Evolutionary conservation across 768 basidiomycete species (phyloP).

Genomic region (Lentinula detonsa): DNA sequence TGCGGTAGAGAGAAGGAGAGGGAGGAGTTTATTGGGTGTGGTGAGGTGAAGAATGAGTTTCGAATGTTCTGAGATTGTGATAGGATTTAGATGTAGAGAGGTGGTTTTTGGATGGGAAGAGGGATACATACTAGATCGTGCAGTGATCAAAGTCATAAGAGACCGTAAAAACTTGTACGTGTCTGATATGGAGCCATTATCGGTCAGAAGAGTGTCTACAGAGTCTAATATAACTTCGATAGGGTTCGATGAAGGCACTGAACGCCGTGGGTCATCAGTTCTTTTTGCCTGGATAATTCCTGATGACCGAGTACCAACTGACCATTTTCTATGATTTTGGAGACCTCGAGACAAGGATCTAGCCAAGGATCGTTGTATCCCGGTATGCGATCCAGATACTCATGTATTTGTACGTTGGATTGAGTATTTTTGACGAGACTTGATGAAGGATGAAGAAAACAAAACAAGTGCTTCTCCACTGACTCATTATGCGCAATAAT

Average conservation of each 20-base stretch:
- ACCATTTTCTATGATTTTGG: constrained; percentile 37
- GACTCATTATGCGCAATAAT: constrained; percentile 20
- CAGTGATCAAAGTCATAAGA: constrained; percentile 36
- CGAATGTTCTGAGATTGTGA: constrained; percentile 34
- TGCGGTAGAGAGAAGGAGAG: constrained; percentile 50
- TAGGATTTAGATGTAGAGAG: neutral
- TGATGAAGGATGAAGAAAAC: constrained; percentile 48
- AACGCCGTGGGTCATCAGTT: neutral
- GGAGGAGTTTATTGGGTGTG: constrained; percentile 40
- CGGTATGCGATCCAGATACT: constrained; percentile 46
- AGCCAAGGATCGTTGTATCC: constrained; percentile 37
- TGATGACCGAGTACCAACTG: neutral
- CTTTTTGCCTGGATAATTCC: constrained; percentile 1
- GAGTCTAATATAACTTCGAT: constrained; percentile 69
- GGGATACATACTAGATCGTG: constrained; percentile 42
- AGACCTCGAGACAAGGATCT: constrained; percentile 30
- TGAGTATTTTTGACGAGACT: constrained; percentile 26
- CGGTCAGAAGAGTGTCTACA: constrained; percentile 55
- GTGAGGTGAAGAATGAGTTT: constrained; percentile 56
- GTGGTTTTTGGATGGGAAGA: constrained; percentile 1
- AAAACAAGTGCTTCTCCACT: constrained; percentile 37
- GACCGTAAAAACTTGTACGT: constrained; percentile 47
- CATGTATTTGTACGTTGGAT: constrained; percentile 34
- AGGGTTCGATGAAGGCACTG: constrained; percentile 36
- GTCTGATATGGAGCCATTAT: constrained; percentile 48